Percentiles rank a stretch among this genome's conserved stretches.
phyloP scores from a whole-genome alignment of 208 protist genomes.

The Leishmania gerbilli region DNA sequence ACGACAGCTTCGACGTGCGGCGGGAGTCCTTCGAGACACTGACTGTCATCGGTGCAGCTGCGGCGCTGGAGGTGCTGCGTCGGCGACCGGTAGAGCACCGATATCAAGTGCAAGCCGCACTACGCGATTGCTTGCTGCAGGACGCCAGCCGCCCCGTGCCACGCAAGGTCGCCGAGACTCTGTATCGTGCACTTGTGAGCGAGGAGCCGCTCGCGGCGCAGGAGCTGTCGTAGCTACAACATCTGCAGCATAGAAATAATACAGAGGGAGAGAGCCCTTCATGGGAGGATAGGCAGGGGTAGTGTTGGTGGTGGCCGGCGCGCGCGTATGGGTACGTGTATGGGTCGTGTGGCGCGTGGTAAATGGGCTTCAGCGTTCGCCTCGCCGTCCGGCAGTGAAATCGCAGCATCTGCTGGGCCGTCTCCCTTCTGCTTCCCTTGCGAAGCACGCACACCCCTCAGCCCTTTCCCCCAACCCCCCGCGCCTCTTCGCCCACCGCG shows the following conservation, averaged over 20 bases:
- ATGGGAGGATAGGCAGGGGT: neutral
- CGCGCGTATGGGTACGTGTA: neutral
- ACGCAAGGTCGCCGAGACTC: conserved; percentile 36
- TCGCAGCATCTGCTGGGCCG: neutral
- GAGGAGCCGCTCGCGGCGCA: neutral
- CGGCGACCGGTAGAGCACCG: conserved; percentile 46
- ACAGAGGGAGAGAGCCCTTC: neutral
- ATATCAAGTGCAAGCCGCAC: conserved; percentile 48
- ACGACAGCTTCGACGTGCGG: conserved; percentile 54
- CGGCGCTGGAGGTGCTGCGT: conserved; percentile 41
- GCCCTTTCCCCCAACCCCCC: neutral
- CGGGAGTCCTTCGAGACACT: conserved; percentile 61
- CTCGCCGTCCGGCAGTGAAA: neutral
- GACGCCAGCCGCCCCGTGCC: conserved; percentile 38
- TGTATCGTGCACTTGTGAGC: conserved; percentile 31
- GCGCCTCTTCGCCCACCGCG: neutral
- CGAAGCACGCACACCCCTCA: neutral
- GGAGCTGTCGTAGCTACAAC: neutral
- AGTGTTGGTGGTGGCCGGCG: neutral
- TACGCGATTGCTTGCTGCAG: conserved; percentile 66
- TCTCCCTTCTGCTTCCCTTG: neutral
- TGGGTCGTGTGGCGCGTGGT: neutral
- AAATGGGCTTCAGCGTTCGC: neutral
- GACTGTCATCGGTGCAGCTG: conserved; percentile 33
- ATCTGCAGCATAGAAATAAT: neutral